Evolutionary conservation across 2,329 filamentous ascomycete genomes (phyloP).

Genomic region (Hypoxylon sp.): DNA sequence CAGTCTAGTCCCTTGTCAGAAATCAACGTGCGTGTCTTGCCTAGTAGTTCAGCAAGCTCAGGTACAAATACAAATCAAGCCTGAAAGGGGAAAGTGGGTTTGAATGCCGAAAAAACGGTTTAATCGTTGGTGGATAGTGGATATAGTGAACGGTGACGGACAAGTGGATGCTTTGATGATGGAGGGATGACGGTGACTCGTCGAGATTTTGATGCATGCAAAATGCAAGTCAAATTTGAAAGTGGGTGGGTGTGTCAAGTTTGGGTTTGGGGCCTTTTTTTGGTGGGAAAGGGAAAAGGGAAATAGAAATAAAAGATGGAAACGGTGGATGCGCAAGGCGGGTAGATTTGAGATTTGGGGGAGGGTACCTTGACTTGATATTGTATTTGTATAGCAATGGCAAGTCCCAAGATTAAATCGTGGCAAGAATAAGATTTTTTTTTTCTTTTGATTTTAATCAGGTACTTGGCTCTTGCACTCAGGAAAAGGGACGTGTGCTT

Average conservation of each 20-base stretch:
- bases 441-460: conserved; percentile 20
- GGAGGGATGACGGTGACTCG: conserved; percentile 52
- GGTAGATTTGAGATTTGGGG: conserved; percentile 35
- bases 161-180: conserved; percentile 49
- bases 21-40: conserved; percentile 42
- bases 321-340: conserved; percentile 41
- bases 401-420: conserved; percentile 34
- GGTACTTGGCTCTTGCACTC: conserved; percentile 29
- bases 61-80: conserved; percentile 46
- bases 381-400: conserved; percentile 38
- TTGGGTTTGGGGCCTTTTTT: conserved; percentile 42
- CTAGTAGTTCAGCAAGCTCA: conserved; percentile 42
- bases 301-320: conserved; percentile 44
- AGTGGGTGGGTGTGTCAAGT: conserved; percentile 50
- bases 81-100: conserved; percentile 50
- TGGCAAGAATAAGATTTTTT: conserved; percentile 37
- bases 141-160: conserved; percentile 46
- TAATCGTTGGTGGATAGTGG: conserved; percentile 46
- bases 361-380: conserved; percentile 43
- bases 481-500: conserved; percentile 29
- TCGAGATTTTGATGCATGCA: conserved; percentile 54
- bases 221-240: conserved; percentile 53
- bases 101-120: conserved; percentile 51
- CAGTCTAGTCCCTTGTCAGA: conserved; percentile 51
- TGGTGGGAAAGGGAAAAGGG: conserved; percentile 48